Conservation (phyloP, 2,329 filamentous ascomycete genomes). For the Macrophomina tecta region DNA sequence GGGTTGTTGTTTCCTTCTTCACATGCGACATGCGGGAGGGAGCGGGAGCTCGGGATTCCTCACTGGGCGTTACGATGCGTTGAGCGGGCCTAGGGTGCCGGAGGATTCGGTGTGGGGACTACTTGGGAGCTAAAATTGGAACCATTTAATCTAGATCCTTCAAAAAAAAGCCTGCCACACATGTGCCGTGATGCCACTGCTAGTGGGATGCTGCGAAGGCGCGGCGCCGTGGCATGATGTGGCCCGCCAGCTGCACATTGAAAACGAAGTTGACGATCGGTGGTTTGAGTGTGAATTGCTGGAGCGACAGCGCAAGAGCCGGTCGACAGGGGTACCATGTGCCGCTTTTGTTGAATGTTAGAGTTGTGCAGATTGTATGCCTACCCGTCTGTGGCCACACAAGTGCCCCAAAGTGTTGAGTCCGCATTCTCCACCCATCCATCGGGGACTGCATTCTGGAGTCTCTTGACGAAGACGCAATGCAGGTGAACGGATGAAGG, state of each 20-base stretch:
- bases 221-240: neutral
- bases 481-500: too few relatives aligned
- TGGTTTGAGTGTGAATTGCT: too few relatives aligned
- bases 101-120: conserved; percentile 18
- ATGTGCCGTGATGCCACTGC: conserved; percentile 3
- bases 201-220: neutral
- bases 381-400: neutral
- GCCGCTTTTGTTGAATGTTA: too few relatives aligned
- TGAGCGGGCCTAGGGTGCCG: conserved; percentile 17
- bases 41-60: conserved; percentile 5
- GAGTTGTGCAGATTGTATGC: too few relatives aligned
- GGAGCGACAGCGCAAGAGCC: too few relatives aligned
- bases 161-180: neutral
- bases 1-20: neutral
- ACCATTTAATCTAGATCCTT: conserved; percentile 25
- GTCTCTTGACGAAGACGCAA: too few relatives aligned
- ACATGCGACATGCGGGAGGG: conserved; percentile 1
- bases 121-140: conserved; percentile 24
- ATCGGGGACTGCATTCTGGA: too few relatives aligned
- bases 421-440: too few relatives aligned
- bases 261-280: neutral
- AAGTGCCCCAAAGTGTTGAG: too few relatives aligned
- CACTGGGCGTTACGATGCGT: conserved; percentile 2
- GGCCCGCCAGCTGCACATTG: neutral
- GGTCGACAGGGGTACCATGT: too few relatives aligned